Evolutionary conservation across 345 rosid species (phyloP).

Genomic region (Populus tremula): DNA sequence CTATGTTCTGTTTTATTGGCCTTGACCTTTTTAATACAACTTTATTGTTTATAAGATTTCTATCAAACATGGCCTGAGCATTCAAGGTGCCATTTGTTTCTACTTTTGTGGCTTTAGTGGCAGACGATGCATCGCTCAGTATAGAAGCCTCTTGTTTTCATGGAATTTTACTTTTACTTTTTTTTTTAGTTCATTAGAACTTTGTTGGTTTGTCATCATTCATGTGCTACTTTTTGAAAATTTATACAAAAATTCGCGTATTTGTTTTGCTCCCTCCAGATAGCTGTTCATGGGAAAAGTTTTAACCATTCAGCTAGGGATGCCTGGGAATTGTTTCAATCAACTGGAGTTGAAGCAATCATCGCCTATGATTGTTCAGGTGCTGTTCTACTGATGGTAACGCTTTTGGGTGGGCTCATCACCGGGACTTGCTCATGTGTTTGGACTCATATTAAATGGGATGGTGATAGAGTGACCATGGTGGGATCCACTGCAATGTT

Average conservation of each 20-base stretch:
- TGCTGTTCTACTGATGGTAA: conserved; percentile 90
- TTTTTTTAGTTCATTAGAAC: background rate
- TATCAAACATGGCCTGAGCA: background rate
- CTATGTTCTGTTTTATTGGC: background rate
- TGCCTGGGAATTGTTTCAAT: conserved; percentile 96
- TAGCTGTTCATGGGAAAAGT: conserved; percentile 88
- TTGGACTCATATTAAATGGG: conserved; percentile 74
- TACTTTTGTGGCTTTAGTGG: background rate
- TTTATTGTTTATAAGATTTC: background rate
- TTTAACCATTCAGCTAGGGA: conserved; percentile 94
- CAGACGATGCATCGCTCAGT: background rate
- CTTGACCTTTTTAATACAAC: too few species aligned
- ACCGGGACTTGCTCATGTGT: conserved; percentile 81
- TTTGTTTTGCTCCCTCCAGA: conserved; percentile 41
- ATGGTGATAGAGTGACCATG: conserved; percentile 68
- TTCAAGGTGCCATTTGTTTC: background rate
- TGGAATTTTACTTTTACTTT: conserved; percentile 4
- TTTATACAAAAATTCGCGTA: conserved; percentile 2
- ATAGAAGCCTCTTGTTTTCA: background rate
- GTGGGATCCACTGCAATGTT: conserved; percentile 89
- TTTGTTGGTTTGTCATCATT: background rate
- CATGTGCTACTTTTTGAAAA: background rate
- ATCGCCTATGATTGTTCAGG: conserved; percentile 96
- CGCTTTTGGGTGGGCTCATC: conserved; percentile 82
- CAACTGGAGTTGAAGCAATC: conserved; percentile 96